Base-by-base conservation (phyloP, 805 yeast species). In the Cyberlindnera sargentensis region DNA sequence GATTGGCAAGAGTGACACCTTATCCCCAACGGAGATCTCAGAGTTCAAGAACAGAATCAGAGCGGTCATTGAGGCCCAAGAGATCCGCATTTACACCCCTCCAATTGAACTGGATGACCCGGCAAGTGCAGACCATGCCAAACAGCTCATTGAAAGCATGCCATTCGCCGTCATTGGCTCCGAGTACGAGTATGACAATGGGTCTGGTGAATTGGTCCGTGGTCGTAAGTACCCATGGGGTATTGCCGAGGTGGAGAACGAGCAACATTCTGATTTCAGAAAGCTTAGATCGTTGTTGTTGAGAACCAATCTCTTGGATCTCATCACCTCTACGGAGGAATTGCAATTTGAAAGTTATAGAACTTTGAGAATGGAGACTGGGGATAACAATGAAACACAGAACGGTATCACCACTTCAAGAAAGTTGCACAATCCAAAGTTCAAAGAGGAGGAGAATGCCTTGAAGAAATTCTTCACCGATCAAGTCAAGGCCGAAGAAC, bases 161-260 rank as follows among this genome's bases (percentile, higher is more conserved):
- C 97, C 96, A 31, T 85, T 85, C 67, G 88, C 95, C 3, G 66
- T 89, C 10, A 76, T 84, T 61, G 90, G 91, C 9, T 73, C 91
- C 15, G 91, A 84, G 60, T 79, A 79, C 42, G 82, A 80, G 57
- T 73, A 75, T 46, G 85, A 82, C 53, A 68, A 76, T 38, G 68
- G 75, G 11, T 73, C 78, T 36, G 95, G 93, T 29, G 67, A 72
- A 44, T 65, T 70, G 48, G 82, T 85, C 24, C 73, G 80, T 44
- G 96, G 95, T 31, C 78, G 96, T 68, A 77, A 80, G 62, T 87
- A 87, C 60, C 93, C 93, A 50, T 87, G 95, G 95, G 96, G 96
- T 31, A 66, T 80, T 42, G 93, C 84, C 37, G 95, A 86, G 62
- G 88, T 87, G 44, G 95, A 86, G 60, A 86, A 87, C 63, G 95